A percentile compares a stretch with the other conserved stretches of the same genome.
Evolutionary conservation across 306 rosid genomes (phyloP).

Genomic region (Potentilla sterilis): DNA sequence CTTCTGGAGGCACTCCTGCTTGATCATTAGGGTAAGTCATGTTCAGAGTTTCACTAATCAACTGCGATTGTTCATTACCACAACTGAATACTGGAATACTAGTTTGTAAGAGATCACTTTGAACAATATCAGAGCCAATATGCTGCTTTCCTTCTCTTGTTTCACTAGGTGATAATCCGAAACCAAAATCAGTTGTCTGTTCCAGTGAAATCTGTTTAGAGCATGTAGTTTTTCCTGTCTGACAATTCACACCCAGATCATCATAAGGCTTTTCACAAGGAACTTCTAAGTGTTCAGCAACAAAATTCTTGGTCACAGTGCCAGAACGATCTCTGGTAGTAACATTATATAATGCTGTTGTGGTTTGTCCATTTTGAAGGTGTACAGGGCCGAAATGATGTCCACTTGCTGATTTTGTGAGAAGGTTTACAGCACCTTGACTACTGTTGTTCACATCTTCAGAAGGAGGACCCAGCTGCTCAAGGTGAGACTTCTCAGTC

Average conservation of each 20-base stretch:
- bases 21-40: not conserved
- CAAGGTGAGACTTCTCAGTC: conserved; percentile 36
- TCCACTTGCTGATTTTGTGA: conserved; percentile 15
- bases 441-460: conserved; percentile 24
- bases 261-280: conserved; percentile 19
- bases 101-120: conserved; percentile 6
- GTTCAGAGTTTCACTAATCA: not conserved
- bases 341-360: conserved; percentile 18
- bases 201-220: conserved; percentile 5
- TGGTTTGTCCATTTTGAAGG: conserved; percentile 16
- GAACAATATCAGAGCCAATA: conserved; percentile 2
- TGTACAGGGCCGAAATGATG: not conserved
- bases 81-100: not conserved
- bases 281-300: conserved; percentile 30
- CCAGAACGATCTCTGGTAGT: conserved; percentile 22
- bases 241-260: conserved; percentile 11
- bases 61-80: conserved; percentile 10
- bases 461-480: conserved; percentile 27
- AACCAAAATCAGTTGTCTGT: conserved; percentile 15
- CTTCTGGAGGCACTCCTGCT: conserved; percentile 12
- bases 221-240: conserved; percentile 18
- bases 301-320: conserved; percentile 27
- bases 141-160: not conserved
- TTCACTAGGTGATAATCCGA: conserved; percentile 1
- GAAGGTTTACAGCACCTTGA: conserved; percentile 24